phyloP scores from a whole-genome alignment of 441 rosid genomes.

The Francoa sonchifolia region DNA sequence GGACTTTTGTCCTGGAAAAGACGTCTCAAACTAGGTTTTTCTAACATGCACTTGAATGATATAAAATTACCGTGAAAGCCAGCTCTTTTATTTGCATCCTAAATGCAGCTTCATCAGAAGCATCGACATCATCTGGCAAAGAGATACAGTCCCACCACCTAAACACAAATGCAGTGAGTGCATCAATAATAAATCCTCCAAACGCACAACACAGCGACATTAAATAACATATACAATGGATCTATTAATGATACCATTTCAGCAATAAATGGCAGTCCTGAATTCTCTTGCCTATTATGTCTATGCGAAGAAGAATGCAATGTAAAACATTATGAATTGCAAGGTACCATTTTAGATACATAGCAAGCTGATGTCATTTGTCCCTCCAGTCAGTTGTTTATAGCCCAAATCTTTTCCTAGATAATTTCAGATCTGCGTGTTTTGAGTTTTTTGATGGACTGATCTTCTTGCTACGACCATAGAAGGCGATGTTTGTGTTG shows the following conservation, averaged over 20 bases:
- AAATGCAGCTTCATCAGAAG: slow-evolving; percentile 52
- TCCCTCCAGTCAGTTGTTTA: too few relatives aligned
- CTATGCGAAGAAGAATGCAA: too few relatives aligned
- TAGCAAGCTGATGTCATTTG: too few relatives aligned
- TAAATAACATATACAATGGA: background rate
- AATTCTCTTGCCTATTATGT: too few relatives aligned
- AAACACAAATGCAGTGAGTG: background rate
- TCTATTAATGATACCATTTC: background rate
- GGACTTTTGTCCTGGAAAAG: too few relatives aligned
- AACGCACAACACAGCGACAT: background rate
- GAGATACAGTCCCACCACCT: slow-evolving; percentile 98
- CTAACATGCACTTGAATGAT: background rate
- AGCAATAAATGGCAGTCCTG: background rate
- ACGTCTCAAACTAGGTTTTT: background rate
- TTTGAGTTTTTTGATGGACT: too few relatives aligned
- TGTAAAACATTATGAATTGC: too few relatives aligned
- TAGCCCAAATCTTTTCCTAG: too few relatives aligned
- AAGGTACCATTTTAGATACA: too few relatives aligned
- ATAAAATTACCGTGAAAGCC: slow-evolving; percentile 38
- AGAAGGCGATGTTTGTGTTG: too few relatives aligned
- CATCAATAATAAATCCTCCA: background rate
- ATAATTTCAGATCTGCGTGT: too few relatives aligned
- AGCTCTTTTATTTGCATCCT: slow-evolving; percentile 71
- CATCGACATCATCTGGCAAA: slow-evolving; percentile 73
- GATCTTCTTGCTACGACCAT: too few relatives aligned